phyloP scores from a whole-genome alignment of 2,329 filamentous ascomycete genomes.

The Venturia carpophila region DNA sequence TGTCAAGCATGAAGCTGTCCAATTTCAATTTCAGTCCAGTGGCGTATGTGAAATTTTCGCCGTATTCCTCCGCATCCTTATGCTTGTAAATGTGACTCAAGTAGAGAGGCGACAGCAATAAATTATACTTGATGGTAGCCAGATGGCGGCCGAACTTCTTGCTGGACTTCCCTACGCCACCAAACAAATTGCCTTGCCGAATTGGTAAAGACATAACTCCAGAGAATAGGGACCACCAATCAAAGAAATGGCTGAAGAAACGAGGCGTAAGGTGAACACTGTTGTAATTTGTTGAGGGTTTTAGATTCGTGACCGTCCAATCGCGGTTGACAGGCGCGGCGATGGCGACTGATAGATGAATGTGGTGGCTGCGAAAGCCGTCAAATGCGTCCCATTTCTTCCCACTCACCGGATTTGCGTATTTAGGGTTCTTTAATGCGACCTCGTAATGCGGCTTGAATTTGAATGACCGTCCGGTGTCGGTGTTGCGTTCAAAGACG shows the following conservation, averaged over 20 bases:
- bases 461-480: conserved; percentile 69
- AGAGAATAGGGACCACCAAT: conserved; percentile 95
- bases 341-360: conserved; percentile 89
- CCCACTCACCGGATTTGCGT: conserved; percentile 50
- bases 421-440: conserved; percentile 70
- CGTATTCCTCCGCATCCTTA: conserved; percentile 84
- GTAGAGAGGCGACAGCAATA: conserved; percentile 85
- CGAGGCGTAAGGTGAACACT: conserved; percentile 88
- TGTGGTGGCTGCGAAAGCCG: conserved; percentile 94
- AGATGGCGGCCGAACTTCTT: conserved; percentile 97
- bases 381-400: conserved; percentile 52
- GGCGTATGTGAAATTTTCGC: conserved; percentile 70
- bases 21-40: conserved; percentile 95
- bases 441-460: conserved; percentile 93
- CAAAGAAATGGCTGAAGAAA: conserved; percentile 97
- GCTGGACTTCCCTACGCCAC: conserved; percentile 87
- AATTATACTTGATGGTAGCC: conserved; percentile 97
- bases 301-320: conserved; percentile 68
- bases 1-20: conserved; percentile 93
- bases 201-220: conserved; percentile 91
- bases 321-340: conserved; percentile 79
- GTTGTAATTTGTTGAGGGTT: conserved; percentile 86
- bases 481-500: conserved; percentile 80
- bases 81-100: conserved; percentile 98
- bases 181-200: conserved; percentile 85